Evolutionary conservation across 192 early-diverging fungal genomes (phyloP).

Genomic region (Gryganskiella cystojenkinii): DNA sequence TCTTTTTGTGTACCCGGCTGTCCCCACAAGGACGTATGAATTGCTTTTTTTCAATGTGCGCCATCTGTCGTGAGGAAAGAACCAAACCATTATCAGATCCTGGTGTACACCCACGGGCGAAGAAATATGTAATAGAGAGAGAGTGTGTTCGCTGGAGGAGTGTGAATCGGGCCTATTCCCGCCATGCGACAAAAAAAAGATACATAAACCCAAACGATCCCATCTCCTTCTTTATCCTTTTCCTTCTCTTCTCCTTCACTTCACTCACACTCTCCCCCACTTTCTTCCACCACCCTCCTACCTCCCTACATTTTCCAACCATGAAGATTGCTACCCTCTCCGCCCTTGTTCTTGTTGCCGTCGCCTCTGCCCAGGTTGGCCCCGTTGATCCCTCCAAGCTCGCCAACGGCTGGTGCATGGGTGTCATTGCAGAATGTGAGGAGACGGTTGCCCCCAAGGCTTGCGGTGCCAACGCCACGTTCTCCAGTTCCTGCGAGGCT

Average conservation of each 20-base stretch:
- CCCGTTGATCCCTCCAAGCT: conserved; percentile 42
- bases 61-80: no score
- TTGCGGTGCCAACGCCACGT: conserved; percentile 29
- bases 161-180: no score
- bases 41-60: no score
- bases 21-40: no score
- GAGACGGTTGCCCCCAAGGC: neutral
- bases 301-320: neutral
- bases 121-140: no score
- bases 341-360: conserved; percentile 6
- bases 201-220: neutral
- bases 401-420: conserved; percentile 30
- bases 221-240: neutral
- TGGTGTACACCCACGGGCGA: no score
- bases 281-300: neutral
- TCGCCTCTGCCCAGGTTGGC: conserved; percentile 25
- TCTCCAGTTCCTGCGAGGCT: conserved; percentile 6
- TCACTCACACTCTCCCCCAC: neutral
- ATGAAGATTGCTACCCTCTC: conserved; percentile 27
- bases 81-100: no score
- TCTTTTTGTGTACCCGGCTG: no score
- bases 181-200: neutral
- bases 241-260: conserved; percentile 5
- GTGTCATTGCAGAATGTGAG: conserved; percentile 4
- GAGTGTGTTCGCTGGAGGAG: no score